Conservation (phyloP, 768 basidiomycete genomes). For the Lactarius vividus region DNA sequence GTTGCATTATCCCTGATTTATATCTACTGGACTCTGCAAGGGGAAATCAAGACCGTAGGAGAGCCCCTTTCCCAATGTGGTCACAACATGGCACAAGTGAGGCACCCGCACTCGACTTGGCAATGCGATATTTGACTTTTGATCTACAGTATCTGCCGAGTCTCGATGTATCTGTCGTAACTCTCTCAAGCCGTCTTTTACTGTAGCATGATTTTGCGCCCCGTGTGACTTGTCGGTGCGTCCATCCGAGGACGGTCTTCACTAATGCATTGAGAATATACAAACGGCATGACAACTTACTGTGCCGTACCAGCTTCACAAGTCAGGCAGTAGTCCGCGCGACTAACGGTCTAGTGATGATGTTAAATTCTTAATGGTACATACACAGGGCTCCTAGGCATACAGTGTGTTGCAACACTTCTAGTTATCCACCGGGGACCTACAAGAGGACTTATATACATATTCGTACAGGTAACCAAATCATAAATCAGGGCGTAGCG, state of each 20-base stretch:
- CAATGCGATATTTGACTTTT: not conserved
- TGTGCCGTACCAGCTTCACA: not conserved
- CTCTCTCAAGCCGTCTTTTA: not conserved
- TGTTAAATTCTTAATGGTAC: constrained; percentile 1
- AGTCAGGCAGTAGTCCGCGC: not conserved
- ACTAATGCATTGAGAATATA: not conserved
- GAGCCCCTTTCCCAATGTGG: not conserved
- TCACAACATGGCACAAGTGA: constrained; percentile 1
- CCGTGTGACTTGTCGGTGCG: not conserved
- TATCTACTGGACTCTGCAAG: not conserved
- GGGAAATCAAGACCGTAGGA: not conserved
- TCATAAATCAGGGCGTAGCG: constrained; percentile 25
- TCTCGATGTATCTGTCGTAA: not conserved
- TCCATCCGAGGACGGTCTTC: not conserved
- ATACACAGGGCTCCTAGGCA: constrained; percentile 3
- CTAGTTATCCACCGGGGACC: constrained; percentile 10
- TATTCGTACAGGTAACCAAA: not conserved
- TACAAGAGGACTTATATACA: not conserved
- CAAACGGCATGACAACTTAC: not conserved
- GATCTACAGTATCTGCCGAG: not conserved
- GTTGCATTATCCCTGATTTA: constrained; percentile 6
- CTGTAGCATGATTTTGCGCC: no score
- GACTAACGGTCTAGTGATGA: constrained; percentile 6
- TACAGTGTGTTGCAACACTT: constrained; percentile 5
- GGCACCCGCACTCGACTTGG: not conserved